phyloP scores from a whole-genome alignment of 257 asterid genomes.

The Cinchona pubescens region DNA sequence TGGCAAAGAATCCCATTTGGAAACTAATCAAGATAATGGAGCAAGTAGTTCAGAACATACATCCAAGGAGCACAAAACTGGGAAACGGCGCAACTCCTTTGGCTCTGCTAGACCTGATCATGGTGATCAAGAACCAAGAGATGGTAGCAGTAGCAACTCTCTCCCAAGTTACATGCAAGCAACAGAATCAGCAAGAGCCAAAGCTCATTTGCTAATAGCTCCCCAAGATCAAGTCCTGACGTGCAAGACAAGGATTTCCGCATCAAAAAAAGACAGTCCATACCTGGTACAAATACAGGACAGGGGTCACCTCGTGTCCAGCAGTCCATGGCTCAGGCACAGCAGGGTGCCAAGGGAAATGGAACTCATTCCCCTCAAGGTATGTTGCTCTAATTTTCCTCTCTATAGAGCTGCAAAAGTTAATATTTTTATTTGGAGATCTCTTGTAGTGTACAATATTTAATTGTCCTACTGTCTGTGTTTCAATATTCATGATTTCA shows the following conservation, averaged over 20 bases:
- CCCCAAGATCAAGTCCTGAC: constrained; percentile 97
- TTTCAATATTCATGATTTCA: too few relatives aligned
- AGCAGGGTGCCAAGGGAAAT: constrained; percentile 58
- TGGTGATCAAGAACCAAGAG: constrained; percentile 79
- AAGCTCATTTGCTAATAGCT: constrained; percentile 63
- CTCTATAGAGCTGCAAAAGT: not conserved
- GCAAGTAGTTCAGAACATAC: constrained; percentile 55
- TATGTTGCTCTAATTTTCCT: constrained; percentile 21
- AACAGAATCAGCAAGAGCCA: constrained; percentile 93
- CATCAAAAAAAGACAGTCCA: constrained; percentile 75
- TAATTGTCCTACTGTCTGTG: not conserved
- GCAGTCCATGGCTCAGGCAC: constrained; percentile 74
- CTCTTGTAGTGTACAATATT: too few relatives aligned
- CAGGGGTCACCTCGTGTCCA: constrained; percentile 85
- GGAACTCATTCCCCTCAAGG: constrained; percentile 82
- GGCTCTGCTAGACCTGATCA: constrained; percentile 58
- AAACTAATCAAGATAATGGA: constrained; percentile 45
- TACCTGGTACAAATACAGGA: constrained; percentile 67
- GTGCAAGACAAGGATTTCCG: constrained; percentile 62
- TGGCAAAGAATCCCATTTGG: constrained; percentile 45
- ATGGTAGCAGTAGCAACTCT: constrained; percentile 62
- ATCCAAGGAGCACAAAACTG: constrained; percentile 52
- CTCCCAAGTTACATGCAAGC: constrained; percentile 99
- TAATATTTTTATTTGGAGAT: not conserved
- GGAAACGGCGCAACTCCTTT: constrained; percentile 66